A percentile compares a stretch with the other conserved stretches of the same genome.
These are phyloP conservation scores for Candida verbasci DNA, from an alignment of 805 yeast genomes.

Conservation along the genomic window DNA sequence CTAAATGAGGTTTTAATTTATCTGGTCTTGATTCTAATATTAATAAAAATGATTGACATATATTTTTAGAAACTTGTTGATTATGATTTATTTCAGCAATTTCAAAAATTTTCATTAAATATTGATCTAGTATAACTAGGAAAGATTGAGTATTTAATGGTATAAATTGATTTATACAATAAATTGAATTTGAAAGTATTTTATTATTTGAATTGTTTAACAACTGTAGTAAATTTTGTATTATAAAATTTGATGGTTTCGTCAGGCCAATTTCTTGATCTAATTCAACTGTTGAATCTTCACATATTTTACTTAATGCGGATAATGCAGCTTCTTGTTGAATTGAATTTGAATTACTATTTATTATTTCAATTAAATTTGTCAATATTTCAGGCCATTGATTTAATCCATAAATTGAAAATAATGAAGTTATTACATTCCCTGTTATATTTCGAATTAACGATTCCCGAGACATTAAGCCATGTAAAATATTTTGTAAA, in stretches of 20 bases:
- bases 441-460: conserved; percentile 86
- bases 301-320: conserved; percentile 84
- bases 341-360: not conserved
- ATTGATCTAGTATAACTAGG: conserved; percentile 60
- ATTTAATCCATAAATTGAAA: conserved; percentile 61
- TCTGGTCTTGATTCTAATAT: conserved; percentile 78
- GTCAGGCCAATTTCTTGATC: conserved; percentile 63
- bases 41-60: conserved; percentile 71
- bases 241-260: conserved; percentile 63
- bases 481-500: conserved; percentile 45
- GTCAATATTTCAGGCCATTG: conserved; percentile 76
- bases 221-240: conserved; percentile 60
- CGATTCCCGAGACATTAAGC: conserved; percentile 50
- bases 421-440: conserved; percentile 79
- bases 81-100: conserved; percentile 56
- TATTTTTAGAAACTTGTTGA: conserved; percentile 60
- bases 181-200: conserved; percentile 59
- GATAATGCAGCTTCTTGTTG: conserved; percentile 70
- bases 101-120: conserved; percentile 57
- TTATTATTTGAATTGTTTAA: conserved; percentile 31
- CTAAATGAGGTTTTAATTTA: conserved; percentile 70
- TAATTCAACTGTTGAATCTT: conserved; percentile 68
- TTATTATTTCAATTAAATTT: conserved; percentile 53
- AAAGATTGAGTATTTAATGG: conserved; percentile 66
- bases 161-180: conserved; percentile 74